Evolutionary conservation across 2,329 filamentous ascomycete species (phyloP), one percentile per base, ranked within the genome.

Genomic region (Paecilomyces sp.): DNA sequence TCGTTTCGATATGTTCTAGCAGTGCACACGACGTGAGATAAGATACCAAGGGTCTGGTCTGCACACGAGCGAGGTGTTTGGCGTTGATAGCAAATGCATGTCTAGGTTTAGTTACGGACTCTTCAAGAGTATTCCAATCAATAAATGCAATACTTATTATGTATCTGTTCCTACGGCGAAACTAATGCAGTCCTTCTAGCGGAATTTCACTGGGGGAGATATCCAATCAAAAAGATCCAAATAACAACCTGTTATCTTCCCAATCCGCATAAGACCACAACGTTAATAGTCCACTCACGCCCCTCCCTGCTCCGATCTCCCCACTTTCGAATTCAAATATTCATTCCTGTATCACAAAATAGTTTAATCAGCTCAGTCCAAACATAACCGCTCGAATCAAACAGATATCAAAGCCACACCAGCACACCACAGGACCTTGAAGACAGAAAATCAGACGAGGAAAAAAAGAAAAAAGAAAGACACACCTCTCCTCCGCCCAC

Each of bases 11-110:
- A 53, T 25, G 24, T 53, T 47, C 41, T 47, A 47, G 5, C 41
- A 18, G 41, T 47, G 41, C 8, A 18, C 41, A 18, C 22, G 41
- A 22, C 41, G 41, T 47, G 41, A 18, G 41, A 47, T 47, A 47
- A 47, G 15, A 47, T 47, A 47, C 41, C 41, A 18, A 47, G 41
- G 41, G 15, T 47, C 41, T 22, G 41, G 41, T 47, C 41, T 47
- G 41, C 41, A n/a, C 41, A 47, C n/a, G 5, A 64, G 64, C 62
- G 59, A 60, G 65, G 65, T 57, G 65, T 67, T 63, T 59, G 62
- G 64, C 56, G 59, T 61, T 65, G 60, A 15, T n/a, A 47, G 41
- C 41, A 47, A 18, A 15, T 47, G n/a, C 41, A 18, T 18, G 41
- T 47, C 18, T 47, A 47, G 9, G n/a, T 22, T 47, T 47, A 3